Conservation (phyloP, 176 grass and related monocot species). For the Bromus sterilis region DNA sequence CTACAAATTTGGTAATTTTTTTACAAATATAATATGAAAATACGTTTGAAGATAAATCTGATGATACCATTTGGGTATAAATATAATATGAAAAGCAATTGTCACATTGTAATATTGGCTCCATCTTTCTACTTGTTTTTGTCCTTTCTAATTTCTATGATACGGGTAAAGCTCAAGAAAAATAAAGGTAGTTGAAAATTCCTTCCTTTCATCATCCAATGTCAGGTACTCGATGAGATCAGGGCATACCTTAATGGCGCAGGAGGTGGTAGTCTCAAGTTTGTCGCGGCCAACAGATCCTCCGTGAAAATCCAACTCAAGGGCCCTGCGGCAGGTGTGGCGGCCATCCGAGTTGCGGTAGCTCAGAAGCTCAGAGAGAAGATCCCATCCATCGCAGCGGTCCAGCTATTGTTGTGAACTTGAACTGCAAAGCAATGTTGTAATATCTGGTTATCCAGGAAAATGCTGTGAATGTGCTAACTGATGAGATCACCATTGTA, state of each 20-base stretch:
- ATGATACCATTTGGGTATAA: too few relatives aligned
- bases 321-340: slow-evolving; percentile 65
- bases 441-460: background rate
- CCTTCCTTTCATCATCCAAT: background rate
- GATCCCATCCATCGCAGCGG: slow-evolving; percentile 58
- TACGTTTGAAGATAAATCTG: too few relatives aligned
- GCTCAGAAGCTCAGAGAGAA: slow-evolving; percentile 75
- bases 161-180: too few relatives aligned
- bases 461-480: slow-evolving; percentile 12
- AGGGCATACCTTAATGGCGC: slow-evolving; percentile 74
- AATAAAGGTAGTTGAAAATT: background rate
- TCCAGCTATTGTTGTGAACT: slow-evolving; percentile 48
- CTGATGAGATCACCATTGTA: background rate
- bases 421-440: background rate
- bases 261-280: slow-evolving; percentile 57
- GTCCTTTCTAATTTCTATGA: too few relatives aligned
- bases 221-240: slow-evolving; percentile 68
- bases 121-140: too few relatives aligned
- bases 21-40: too few relatives aligned
- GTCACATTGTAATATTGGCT: too few relatives aligned
- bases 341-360: slow-evolving; percentile 60
- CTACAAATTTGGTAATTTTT: too few relatives aligned
- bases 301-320: slow-evolving; percentile 51
- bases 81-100: too few relatives aligned
- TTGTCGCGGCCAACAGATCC: slow-evolving; percentile 42